Base-by-base conservation (phyloP, 176 grass and related monocot species). In the Hyparrhenia diplandra region DNA sequence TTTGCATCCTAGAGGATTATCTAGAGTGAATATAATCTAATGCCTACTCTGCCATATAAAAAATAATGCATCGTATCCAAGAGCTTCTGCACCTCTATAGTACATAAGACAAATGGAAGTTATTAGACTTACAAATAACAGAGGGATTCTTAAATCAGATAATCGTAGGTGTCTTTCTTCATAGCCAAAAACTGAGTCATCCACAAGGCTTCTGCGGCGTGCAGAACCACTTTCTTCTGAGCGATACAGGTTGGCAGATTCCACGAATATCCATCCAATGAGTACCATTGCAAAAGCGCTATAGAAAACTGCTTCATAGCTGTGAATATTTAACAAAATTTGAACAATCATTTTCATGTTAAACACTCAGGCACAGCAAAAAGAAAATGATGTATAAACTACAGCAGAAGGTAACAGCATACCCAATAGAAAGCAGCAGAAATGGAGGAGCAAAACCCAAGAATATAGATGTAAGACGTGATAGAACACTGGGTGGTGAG, bases 281-380 rank as follows among this genome's bases (percentile, higher is more conserved):
- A 97, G 84, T 59, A 94, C 92, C 68, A 94, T 87, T 76, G 87
- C 73, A 87, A 97, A 88, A 82, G 86, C 88, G 23, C 95, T 80
- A 88, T 97, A 97, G 87, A 97, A 97, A 77, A 97, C 87, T 66
- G 95, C 92, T 83, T 97, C 95, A 89, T 97, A 97, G 55, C 95
- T 97, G 86, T 78, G 83, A 28, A 73, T 18, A 64, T 84, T 39
- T 51, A 9, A 52, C 47, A 52, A 79, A 25, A 49, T 47, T 54
- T 65, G 71, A 59, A 76, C 47, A 24, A 59, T 31, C 55, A 64
- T 49, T 76, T 82, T 59, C 43, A 71, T 58, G 35, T 45, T 71
- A 65, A 69, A 36, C 17, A 30, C 45, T 81, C 40, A 76, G 32
- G 83, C 74, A 82, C 5, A 69, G 11, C 20, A 82, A 64, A 45